phyloP scores from a whole-genome alignment of 768 basidiomycete genomes.

The Tylopilus plumbeoviolaceoides region DNA sequence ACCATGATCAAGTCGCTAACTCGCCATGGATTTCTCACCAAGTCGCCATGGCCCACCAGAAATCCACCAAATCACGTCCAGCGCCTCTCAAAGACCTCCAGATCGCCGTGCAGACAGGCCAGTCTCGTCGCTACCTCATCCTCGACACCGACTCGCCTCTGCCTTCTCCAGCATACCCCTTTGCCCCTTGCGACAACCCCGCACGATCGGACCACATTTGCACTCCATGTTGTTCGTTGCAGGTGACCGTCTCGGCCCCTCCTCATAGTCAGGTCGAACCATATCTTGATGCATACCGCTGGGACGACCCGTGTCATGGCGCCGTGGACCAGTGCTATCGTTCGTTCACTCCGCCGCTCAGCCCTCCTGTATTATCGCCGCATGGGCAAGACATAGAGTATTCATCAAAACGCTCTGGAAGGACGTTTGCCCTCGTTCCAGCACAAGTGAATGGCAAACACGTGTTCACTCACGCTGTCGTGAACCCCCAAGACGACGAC shows the following conservation, averaged over 20 bases:
- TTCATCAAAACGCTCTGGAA: conserved; percentile 18
- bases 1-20: not conserved
- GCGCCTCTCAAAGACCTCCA: conserved; percentile 17
- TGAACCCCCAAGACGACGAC: not conserved
- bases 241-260: conserved; percentile 1
- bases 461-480: conserved; percentile 16
- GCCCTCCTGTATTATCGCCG: conserved; percentile 9
- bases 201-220: not conserved
- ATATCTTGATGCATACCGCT: not conserved
- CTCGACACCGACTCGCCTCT: conserved; percentile 4
- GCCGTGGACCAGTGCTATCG: not conserved
- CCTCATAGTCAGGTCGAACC: not conserved
- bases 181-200: not conserved
- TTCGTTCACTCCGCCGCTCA: conserved; percentile 16
- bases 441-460: conserved; percentile 10
- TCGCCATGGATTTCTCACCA: not conserved
- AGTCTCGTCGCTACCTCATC: conserved; percentile 11
- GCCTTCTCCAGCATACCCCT: conserved; percentile 6
- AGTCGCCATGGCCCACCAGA: conserved; percentile 4
- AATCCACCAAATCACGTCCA: conserved; percentile 4
- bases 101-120: conserved; percentile 9
- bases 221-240: conserved; percentile 4
- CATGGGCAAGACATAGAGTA: not conserved
- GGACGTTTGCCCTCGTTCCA: conserved; percentile 15
- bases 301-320: not conserved